Evolutionary conservation across 345 rosid genomes (phyloP).

Genomic region (Ceriops decandra): DNA sequence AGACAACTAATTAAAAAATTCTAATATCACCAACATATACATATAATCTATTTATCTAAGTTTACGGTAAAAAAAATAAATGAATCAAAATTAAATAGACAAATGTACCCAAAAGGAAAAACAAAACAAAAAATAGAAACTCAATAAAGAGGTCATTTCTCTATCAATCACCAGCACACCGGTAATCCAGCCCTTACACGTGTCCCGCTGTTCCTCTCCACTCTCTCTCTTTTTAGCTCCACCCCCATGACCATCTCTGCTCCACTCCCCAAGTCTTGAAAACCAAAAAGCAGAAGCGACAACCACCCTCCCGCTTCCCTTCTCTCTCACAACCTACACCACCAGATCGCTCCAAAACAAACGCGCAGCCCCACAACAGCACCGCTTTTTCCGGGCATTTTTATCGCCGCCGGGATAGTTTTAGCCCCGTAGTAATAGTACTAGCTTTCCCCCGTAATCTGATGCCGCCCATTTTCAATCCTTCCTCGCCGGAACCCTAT

Average conservation of each 20-base stretch:
- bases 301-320: not conserved
- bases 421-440: not conserved
- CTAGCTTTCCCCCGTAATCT: not conserved
- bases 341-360: too few species aligned
- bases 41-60: too few species aligned
- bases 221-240: not conserved
- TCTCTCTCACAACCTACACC: not conserved
- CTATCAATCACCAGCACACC: too few species aligned
- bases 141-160: too few species aligned
- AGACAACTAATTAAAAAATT: too few species aligned
- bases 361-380: not conserved
- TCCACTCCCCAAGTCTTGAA: too few species aligned
- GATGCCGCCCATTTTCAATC: constrained; percentile 52
- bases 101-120: too few species aligned
- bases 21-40: too few species aligned
- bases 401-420: constrained; percentile 17
- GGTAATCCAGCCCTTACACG: not conserved
- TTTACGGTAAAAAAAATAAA: too few species aligned
- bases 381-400: constrained; percentile 19
- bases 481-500: constrained; percentile 42
- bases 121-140: too few species aligned
- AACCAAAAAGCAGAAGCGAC: too few species aligned
- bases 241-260: not conserved
- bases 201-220: not conserved
- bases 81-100: too few species aligned